These are phyloP conservation scores for Diddensiella transvaalensis DNA, from an alignment of 805 yeast species.

Conservation along the genomic window DNA sequence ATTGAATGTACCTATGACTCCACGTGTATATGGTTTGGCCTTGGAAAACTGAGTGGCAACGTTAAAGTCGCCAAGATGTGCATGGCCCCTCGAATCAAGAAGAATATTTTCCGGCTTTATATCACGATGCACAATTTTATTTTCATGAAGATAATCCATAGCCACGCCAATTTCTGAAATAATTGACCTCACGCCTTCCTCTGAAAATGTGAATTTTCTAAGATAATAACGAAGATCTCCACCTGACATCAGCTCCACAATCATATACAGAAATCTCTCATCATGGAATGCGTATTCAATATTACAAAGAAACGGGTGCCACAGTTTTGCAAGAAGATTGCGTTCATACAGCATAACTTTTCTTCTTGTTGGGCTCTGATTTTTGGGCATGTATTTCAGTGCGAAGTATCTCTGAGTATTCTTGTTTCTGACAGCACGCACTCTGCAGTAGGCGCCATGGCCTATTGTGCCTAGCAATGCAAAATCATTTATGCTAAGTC, in stretches of 20 bases:
- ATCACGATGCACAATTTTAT: slow-evolving; percentile 78
- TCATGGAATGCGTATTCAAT: slow-evolving; percentile 31
- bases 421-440: slow-evolving; percentile 42
- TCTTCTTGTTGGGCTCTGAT: slow-evolving; percentile 14
- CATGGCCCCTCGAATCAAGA: slow-evolving; percentile 77
- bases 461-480: slow-evolving; percentile 61
- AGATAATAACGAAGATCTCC: slow-evolving; percentile 32
- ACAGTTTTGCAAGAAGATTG: slow-evolving; percentile 23
- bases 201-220: slow-evolving; percentile 24
- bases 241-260: slow-evolving; percentile 29
- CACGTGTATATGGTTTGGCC: slow-evolving; percentile 18
- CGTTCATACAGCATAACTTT: slow-evolving; percentile 27
- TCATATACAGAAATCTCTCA: slow-evolving; percentile 23
- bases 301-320: slow-evolving; percentile 29
- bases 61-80: slow-evolving; percentile 88
- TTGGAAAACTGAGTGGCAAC: slow-evolving; percentile 84
- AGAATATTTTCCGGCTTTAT: slow-evolving; percentile 91
- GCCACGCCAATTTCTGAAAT: slow-evolving; percentile 32
- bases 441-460: slow-evolving; percentile 83
- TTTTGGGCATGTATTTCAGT: slow-evolving; percentile 29
- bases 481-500: slow-evolving; percentile 20
- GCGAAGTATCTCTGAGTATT: slow-evolving; percentile 23
- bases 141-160: slow-evolving; percentile 47
- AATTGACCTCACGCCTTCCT: slow-evolving; percentile 26
- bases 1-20: slow-evolving; percentile 27